Base-by-base conservation (phyloP, 495 filamentous ascomycete species). In the Emericellopsis terricola region DNA sequence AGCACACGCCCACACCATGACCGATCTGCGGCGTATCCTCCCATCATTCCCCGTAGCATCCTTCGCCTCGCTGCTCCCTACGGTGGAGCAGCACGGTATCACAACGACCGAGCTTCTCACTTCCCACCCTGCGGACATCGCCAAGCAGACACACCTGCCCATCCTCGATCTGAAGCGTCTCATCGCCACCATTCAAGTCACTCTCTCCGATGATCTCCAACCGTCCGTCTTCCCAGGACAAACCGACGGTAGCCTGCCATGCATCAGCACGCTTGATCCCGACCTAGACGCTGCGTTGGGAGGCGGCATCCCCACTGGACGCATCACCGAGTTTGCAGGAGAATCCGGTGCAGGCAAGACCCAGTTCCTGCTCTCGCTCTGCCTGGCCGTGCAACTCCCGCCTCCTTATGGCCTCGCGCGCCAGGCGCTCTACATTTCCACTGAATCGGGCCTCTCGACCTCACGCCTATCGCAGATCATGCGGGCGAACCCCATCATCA, bases 321-420 rank as follows among this genome's bases (percentile, higher is more conserved):
- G 81, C 50, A 59, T 97, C 41, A 87, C 83, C 14, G 89, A 97
- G 46, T 64, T 97, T 36, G 84, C 81, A 2, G 91, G 91, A 24
- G 89, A 94, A 59, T 93, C 83, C 54, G 89, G 85, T 46, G 78
- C 80, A 43, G 89, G 89, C 47, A 97, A 97, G 63, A 94, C 91
- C 11, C 91, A 97, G 53, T 75, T 94, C 55, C 80, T 94, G 15
- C 62, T 83, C 4, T 76, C 73, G 23, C 69, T 97, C 17, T 73
- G 86, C 24, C 69, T 94, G 19, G 66, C 84, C 10, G 69, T 69
- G 8, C 89, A 96, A 48, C 78, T 94, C 10, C 74, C 78, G 3
- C 55, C 70, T 2, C 78, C 79, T 0, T 56, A 64, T 20, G 87
- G 86, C 2, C 63, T 89, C 8, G 64, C 60, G 15, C 67, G 71